Evolutionary conservation across 1,284 basidiomycete species (phyloP), one percentile per base, ranked within the genome.

Genomic region (Sporisorium iseilematis-ciliati): DNA sequence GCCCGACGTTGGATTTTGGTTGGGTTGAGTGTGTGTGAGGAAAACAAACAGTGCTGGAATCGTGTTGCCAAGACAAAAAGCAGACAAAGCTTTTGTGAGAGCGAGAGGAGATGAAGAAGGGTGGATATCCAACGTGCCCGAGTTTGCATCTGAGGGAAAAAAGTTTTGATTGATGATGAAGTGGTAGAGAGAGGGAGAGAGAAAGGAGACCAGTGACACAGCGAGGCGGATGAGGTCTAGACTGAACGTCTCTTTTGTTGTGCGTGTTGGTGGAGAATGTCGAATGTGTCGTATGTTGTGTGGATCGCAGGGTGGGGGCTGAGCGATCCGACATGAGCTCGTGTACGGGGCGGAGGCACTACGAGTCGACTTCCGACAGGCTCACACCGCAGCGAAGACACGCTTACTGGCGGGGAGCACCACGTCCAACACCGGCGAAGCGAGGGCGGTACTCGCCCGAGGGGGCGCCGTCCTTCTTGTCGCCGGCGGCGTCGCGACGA

Each of bases 371-470:
- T 29, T 29, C 29, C 29, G 29, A 29, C 29, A 26, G 25, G 0
- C 14, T 26, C n/a, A 23, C 21, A n/a, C 7, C 38, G 20, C n/a
- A 29, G 20, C 23, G 6, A 25, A 29, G n/a, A 48, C 29, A 38
- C 29, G 40, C 56, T 81, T 82, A 84, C 77, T 82, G 75, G 66
- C 79, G 73, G 64, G 75, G 81, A 43, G 78, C 82, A 51, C 81
- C 81, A 67, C 81, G 75, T 61, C 81, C 81, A 56, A 82, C 80
- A 69, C 80, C 81, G 54, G 80, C 82, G 67, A 81, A 85, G 57
- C 83, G 81, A 54, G 83, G 83, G 25, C 82, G 81, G 83, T 81
- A 85, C 61, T 81, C 82, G 56, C 82, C 82, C 40, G 79, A 79
- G 54, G 80, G 78, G 33, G 80, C 80, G 35, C 70, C 77, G 52